Base-by-base conservation (phyloP, 1,284 basidiomycete genomes). In the Mycosarcoma mackinlayi region DNA sequence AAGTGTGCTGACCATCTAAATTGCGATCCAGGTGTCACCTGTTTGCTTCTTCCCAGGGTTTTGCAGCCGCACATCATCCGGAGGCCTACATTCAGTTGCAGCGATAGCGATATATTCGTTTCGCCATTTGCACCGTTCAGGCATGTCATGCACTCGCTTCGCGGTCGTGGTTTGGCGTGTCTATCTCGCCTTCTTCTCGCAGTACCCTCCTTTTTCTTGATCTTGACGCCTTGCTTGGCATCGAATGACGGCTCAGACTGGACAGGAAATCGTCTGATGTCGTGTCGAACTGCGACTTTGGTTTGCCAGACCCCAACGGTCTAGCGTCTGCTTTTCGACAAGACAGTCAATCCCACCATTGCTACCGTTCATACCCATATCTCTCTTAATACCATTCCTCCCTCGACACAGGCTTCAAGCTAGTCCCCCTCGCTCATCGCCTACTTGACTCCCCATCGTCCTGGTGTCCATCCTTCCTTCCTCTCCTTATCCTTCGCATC, bases 141-240 rank as follows among this genome's bases (percentile, higher is more conserved):
- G 39, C 34, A n/a, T 38, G 38, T 8, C 24, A 19, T 6, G n/a
- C 25, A 19, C 31, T 34, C 46, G 35, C 46, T 37, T 38, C 34
- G 9, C 21, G 30, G 35, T 28, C 49, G 56, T 49, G 24, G 47
- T 59, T 18, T 18, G 27, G 9, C 27, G 35, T 44, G 58, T 34
- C 40, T 61, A 51, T 61, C 58, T 61, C 58, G 58, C 45, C 58
- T 49, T 61, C 37, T 54, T 45, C 46, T 25, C n/a, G 31, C 34
- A 19, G 46, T 30, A 27, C 46, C 46, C 46, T 48, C 35, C 14
- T 47, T 47, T 48, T 48, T 30, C 33, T 18, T 38, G 21, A n/a
- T 27, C 46, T 35, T 35, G 33, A 8, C 33, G 33, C 33, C 16
- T 16, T 35, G 33, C n/a, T n/a, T n/a, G n/a, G n/a, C n/a, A n/a